A percentile compares a stretch with the other conserved stretches of the same genome.
Conservation (phyloP, 129 eudicot genomes). For the Chrysanthemum seticuspe region DNA sequence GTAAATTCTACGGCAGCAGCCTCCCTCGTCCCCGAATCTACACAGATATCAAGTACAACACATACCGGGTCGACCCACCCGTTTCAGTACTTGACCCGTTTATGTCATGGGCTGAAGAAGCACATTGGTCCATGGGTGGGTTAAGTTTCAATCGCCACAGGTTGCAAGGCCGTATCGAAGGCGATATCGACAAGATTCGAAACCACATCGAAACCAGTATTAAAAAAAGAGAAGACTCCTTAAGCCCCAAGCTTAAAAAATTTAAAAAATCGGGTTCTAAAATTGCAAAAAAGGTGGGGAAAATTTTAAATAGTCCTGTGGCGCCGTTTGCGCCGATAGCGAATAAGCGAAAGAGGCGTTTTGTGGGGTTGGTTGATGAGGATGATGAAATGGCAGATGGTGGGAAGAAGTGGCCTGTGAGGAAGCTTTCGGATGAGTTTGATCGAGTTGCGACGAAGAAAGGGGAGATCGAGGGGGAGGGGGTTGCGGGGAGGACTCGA, state of each 20-base stretch:
- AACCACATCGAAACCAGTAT: conserved; percentile 39
- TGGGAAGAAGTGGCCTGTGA: conserved; percentile 43
- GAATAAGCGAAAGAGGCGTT: conserved; percentile 45
- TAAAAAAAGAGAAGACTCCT: conserved; percentile 19
- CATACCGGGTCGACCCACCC: conserved; percentile 74
- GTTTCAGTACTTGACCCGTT: conserved; percentile 62
- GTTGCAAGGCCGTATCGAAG: conserved; percentile 89
- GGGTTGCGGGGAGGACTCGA: conserved; percentile 44
- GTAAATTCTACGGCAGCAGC: conserved; percentile 94
- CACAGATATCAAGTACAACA: conserved; percentile 64
- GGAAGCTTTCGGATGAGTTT: conserved; percentile 76
- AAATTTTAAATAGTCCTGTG: conserved; percentile 13
- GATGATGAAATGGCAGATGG: conserved; percentile 26
- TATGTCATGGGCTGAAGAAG: conserved; percentile 81
- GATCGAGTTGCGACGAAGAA: conserved; percentile 46
- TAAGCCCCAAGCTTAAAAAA: conserved; percentile 19
- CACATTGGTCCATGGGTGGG: conserved; percentile 98
- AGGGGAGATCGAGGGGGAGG: neutral
- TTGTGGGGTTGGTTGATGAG: conserved; percentile 41
- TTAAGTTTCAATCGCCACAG: conserved; percentile 63
- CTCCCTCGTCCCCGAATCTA: conserved; percentile 78
- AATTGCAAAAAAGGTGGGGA: neutral
- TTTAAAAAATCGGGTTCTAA: neutral
- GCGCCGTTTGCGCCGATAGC: conserved; percentile 76
- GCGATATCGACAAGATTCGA: conserved; percentile 54